Conservation (phyloP, 306 rosid species). For the Malus domestica region DNA sequence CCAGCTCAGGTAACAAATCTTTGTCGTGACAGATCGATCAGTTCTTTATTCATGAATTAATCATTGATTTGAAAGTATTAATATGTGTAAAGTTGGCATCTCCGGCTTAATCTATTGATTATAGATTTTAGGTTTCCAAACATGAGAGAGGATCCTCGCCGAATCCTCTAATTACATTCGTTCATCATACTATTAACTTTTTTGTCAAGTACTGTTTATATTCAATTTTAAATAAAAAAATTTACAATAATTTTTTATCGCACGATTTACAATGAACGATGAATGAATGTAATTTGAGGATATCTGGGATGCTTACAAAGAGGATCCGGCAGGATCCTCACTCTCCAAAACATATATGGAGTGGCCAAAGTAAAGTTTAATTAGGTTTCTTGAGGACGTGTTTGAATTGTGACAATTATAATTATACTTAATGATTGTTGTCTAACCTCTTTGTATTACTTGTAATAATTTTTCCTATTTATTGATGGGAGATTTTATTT, state of each 20-base stretch:
- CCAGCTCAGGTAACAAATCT: conserved; percentile 42
- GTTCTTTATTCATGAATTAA: background rate
- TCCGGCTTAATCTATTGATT: background rate
- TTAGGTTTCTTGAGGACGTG: background rate
- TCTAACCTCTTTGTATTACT: background rate
- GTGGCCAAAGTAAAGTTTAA: background rate
- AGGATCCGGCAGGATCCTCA: no score
- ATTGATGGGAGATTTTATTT: background rate
- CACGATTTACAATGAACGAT: no score
- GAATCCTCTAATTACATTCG: no score
- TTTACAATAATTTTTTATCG: no score
- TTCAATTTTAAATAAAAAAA: no score
- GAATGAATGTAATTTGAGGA: no score
- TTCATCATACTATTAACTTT: no score
- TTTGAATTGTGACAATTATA: background rate
- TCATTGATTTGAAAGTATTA: background rate
- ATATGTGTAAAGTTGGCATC: background rate
- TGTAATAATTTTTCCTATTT: no score
- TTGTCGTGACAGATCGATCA: background rate
- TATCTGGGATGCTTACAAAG: rapidly evolving
- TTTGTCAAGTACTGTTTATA: no score
- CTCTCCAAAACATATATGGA: background rate
- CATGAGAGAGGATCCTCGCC: no score
- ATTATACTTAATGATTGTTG: background rate
- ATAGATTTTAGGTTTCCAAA: background rate